A percentile compares a stretch with the other conserved stretches of the same genome.
phyloP scores from a whole-genome alignment of 257 asterid genomes.

The Solanum piurae region DNA sequence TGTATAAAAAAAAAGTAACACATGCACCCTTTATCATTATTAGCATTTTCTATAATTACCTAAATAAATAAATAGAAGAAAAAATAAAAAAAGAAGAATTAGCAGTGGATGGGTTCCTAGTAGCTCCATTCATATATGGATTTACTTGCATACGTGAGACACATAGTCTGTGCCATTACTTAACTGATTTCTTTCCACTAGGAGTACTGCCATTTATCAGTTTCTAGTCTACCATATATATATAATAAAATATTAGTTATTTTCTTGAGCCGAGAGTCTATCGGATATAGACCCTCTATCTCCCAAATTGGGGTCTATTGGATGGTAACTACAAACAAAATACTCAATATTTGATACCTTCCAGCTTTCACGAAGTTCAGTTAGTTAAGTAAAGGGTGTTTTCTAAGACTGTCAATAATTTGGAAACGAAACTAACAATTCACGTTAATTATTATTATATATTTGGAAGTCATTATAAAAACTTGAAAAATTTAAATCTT shows the following conservation, averaged over 20 bases:
- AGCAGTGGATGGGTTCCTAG: neutral
- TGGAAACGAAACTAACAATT: neutral
- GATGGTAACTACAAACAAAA: neutral
- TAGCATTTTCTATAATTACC: neutral
- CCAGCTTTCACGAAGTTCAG: neutral
- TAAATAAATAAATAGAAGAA: neutral
- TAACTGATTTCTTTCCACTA: neutral
- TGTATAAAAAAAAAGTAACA: constrained; percentile 13
- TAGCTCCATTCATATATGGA: neutral
- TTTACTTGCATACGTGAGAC: neutral
- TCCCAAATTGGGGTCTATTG: neutral
- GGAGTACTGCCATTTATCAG: neutral
- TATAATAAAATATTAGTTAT: neutral
- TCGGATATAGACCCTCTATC: neutral
- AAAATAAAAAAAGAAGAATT: neutral
- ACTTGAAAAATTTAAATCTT: too few relatives aligned
- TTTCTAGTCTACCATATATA: neutral
- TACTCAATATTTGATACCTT: neutral
- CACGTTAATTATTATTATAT: too few relatives aligned
- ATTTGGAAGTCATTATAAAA: too few relatives aligned
- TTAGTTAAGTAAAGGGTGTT: too few relatives aligned
- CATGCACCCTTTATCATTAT: neutral
- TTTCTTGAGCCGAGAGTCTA: too few relatives aligned
- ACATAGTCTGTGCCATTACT: neutral
- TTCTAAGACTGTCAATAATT: neutral